These are phyloP conservation scores for Aspergillus taichungensis DNA, from an alignment of 495 filamentous ascomycete species.

Conservation along the genomic window DNA sequence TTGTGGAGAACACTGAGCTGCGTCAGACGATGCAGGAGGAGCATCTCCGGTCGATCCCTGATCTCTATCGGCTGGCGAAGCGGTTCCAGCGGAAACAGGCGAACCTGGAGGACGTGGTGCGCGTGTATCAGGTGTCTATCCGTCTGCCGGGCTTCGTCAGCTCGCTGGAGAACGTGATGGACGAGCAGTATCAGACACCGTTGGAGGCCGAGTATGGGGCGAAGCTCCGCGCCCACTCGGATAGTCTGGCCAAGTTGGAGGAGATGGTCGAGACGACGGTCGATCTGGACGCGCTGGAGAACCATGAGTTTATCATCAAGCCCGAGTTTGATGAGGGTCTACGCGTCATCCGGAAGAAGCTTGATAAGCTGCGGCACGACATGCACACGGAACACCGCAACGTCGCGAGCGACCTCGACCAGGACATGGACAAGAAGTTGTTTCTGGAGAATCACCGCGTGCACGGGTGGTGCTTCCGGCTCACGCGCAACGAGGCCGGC, in stretches of 20 bases:
- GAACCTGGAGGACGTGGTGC: conserved; percentile 89
- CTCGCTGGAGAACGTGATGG: conserved; percentile 88
- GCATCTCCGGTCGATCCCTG: conserved; percentile 86
- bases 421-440: conserved; percentile 95
- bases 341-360: conserved; percentile 76
- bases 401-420: conserved; percentile 74
- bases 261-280: conserved; percentile 99
- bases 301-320: conserved; percentile 98
- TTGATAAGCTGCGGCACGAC: conserved; percentile 73
- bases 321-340: conserved; percentile 93
- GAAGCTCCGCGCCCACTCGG: conserved; percentile 66
- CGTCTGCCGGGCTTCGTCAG: conserved; percentile 83
- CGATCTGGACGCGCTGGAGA: conserved; percentile 88
- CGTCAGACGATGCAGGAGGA: conserved; percentile 98
- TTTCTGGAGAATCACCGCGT: conserved; percentile 94
- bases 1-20: conserved; percentile 86
- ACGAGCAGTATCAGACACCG: conserved; percentile 83
- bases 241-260: conserved; percentile 75
- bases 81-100: conserved; percentile 87
- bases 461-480: conserved; percentile 93
- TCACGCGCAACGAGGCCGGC: conserved; percentile 83
- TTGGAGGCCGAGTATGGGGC: conserved; percentile 81
- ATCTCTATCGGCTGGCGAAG: conserved; percentile 88
- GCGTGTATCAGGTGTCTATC: conserved; percentile 89
- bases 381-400: conserved; percentile 77